Evolutionary conservation across 495 filamentous ascomycete species (phyloP), one percentile per base, ranked within the genome.

Genomic region (Lophiotrema nucula): DNA sequence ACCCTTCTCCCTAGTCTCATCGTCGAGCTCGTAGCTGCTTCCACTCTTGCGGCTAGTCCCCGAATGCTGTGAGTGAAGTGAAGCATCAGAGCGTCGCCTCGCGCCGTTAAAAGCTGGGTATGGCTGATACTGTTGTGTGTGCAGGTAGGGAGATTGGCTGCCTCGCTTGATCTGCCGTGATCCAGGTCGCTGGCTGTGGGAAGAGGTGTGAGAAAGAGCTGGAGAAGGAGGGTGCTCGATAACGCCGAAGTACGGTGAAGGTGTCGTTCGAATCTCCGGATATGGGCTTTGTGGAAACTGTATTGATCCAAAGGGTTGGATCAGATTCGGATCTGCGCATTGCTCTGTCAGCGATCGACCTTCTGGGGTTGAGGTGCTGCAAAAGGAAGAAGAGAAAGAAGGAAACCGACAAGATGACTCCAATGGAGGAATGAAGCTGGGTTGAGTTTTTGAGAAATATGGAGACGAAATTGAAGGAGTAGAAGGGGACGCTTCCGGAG

Each of bases 341-440:
- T 8, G 31, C 15, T 8, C 15, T 8, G 38, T 59, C 25, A 52
- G 47, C 57, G 53, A 37, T 53, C 26, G 10, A 22, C 4, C 8
- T 25, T 56, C 33, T 47, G 4, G 4, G 5, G 18, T 16, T 8
- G 19, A 65, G 58, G 49, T 21, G 50, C 26, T 64, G 22, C 46
- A 64, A 49, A 53, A 52, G 67, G 67, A 60, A 41, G 43, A 50
- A 26, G 52, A 60, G 53, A 58, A 37, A 67, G 67, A 72, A 79
- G 77, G 76, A 82, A 80, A 85, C 80, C 77, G 76, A 83, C 82
- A 84, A 76, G 77, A 79, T 71, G 72, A 77, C 46, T 80, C 74
- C 67, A 84, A 76, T 65, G 83, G 81, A 74, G 78, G 72, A 65
- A 83, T 72, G 62, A 83, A 84, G 74, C 75, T 77, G 60, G 78